A percentile compares a stretch with the other conserved stretches of the same genome.
Evolutionary conservation across 148 eudicot species (phyloP).

Genomic region (Drosera capensis): DNA sequence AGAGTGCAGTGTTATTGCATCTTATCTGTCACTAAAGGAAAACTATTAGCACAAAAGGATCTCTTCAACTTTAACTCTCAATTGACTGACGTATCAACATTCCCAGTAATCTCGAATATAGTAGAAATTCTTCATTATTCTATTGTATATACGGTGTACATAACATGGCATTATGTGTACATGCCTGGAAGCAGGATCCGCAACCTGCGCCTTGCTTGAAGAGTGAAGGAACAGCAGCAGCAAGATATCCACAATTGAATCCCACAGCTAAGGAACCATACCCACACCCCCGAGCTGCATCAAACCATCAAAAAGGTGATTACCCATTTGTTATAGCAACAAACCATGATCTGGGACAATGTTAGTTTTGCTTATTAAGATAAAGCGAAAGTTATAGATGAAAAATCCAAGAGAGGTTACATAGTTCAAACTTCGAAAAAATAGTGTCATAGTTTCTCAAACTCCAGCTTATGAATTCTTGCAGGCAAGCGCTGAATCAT

Average conservation of each 20-base stretch:
- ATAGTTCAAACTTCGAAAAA: no score
- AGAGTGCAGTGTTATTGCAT: slow-evolving; percentile 38
- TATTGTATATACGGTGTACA: neutral
- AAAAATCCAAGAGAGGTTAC: no score
- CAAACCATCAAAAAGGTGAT: slow-evolving; percentile 7
- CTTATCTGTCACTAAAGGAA: slow-evolving; percentile 31
- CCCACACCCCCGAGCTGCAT: slow-evolving; percentile 72
- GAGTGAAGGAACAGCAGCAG: slow-evolving; percentile 48
- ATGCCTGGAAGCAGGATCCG: slow-evolving; percentile 84
- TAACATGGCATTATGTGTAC: neutral
- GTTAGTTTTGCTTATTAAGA: slow-evolving; percentile 5
- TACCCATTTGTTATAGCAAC: slow-evolving; percentile 6
- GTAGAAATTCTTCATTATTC: neutral
- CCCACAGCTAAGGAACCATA: slow-evolving; percentile 56
- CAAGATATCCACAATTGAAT: slow-evolving; percentile 45
- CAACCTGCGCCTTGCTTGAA: slow-evolving; percentile 67
- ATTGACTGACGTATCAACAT: no score
- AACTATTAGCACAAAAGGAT: neutral
- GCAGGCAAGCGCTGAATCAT: neutral
- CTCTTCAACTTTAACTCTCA: no score
- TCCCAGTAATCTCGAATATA: neutral
- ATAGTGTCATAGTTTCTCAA: neutral
- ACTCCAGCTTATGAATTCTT: neutral
- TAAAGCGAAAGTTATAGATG: neutral
- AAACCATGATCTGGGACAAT: slow-evolving; percentile 9